phyloP scores from a whole-genome alignment of 1,284 basidiomycete genomes.

The Taiwanofungus camphoratus region DNA sequence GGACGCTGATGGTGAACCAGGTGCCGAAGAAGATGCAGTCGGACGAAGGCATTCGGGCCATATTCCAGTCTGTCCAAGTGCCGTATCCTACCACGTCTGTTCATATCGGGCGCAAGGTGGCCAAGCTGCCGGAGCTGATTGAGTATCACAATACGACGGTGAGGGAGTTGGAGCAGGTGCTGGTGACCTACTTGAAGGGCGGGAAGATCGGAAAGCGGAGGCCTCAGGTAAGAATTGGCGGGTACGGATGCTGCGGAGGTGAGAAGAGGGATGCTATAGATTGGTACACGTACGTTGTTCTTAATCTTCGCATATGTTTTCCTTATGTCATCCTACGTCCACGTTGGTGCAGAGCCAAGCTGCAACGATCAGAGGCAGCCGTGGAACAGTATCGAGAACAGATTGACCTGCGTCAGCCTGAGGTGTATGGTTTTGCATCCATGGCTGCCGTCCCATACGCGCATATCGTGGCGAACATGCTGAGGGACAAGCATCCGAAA shows the following conservation, averaged over 20 bases:
- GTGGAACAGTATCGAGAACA: conserved; percentile 76
- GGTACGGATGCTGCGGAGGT: conserved; percentile 71
- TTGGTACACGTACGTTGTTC: conserved; percentile 60
- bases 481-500: conserved; percentile 64
- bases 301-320: conserved; percentile 2
- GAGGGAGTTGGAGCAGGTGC: conserved; percentile 72
- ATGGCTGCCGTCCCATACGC: conserved; percentile 92
- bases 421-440: conserved; percentile 91
- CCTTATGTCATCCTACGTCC: not conserved
- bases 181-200: conserved; percentile 82
- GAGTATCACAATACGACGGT: conserved; percentile 87
- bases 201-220: conserved; percentile 69
- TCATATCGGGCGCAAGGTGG: conserved; percentile 75
- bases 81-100: conserved; percentile 83
- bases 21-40: conserved; percentile 73
- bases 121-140: conserved; percentile 70
- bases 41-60: conserved; percentile 68
- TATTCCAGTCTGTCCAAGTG: conserved; percentile 69
- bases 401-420: conserved; percentile 73
- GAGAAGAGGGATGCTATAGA: conserved; percentile 78
- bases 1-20: conserved; percentile 70
- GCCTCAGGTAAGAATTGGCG: conserved; percentile 70
- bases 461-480: conserved; percentile 72
- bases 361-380: conserved; percentile 70
- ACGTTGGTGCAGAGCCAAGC: conserved; percentile 46